Evolutionary conservation across 192 early-diverging fungal genomes (phyloP).

Genomic region (Cetraspora pellucida): DNA sequence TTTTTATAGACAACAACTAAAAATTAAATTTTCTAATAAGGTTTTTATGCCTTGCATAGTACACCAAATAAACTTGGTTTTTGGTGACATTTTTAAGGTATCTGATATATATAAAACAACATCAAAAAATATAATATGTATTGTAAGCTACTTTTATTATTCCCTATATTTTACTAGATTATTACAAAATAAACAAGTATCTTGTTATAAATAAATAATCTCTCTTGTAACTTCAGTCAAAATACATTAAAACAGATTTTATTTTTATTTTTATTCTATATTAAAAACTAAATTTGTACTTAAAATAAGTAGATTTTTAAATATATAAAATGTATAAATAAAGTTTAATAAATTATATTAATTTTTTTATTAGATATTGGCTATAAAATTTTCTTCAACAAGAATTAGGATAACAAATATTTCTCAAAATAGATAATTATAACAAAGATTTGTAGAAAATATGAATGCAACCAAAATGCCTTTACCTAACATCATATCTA

Average conservation of each 20-base stretch:
- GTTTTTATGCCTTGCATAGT: slow-evolving; percentile 17
- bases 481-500: neutral
- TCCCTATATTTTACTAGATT: slow-evolving; percentile 5
- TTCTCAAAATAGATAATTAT: neutral
- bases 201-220: slow-evolving; percentile 8
- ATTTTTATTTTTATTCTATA: slow-evolving; percentile 10
- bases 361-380: neutral
- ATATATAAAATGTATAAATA: too few species aligned
- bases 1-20: slow-evolving; percentile 7
- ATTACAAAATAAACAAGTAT: slow-evolving; percentile 25
- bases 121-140: slow-evolving; percentile 14
- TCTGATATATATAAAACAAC: neutral
- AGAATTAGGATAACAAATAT: neutral
- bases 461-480: neutral
- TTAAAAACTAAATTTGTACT: slow-evolving; percentile 10
- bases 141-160: slow-evolving; percentile 22
- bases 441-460: neutral
- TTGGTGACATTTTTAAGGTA: slow-evolving; percentile 20
- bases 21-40: slow-evolving; percentile 19
- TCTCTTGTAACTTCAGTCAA: neutral
- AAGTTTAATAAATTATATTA: too few species aligned
- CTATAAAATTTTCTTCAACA: neutral
- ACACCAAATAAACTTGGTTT: slow-evolving; percentile 15
- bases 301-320: neutral
- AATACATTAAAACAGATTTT: slow-evolving; percentile 22